These are phyloP conservation scores for Xylariaceae sp. DNA, from an alignment of 2,329 filamentous ascomycete species.

Conservation along the genomic window DNA sequence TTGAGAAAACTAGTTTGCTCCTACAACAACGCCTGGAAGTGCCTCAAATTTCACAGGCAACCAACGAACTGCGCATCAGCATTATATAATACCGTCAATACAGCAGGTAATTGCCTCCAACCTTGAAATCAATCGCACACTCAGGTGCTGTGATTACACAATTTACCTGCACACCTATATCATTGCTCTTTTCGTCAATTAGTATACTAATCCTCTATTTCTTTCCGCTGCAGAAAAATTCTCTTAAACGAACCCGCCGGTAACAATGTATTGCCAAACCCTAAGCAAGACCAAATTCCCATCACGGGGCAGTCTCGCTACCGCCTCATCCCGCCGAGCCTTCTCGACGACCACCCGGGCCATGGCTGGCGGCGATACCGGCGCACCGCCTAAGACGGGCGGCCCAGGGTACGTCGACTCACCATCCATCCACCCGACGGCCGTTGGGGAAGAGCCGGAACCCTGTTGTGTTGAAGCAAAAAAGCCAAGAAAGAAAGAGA, in stretches of 20 bases:
- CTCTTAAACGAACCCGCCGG: conserved; percentile 22
- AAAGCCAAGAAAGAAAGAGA: no score
- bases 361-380: conserved; percentile 73
- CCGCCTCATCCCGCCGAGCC: conserved; percentile 52
- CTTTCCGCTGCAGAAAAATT: neutral
- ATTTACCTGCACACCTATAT: no score
- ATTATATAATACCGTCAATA: neutral
- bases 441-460: no score
- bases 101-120: neutral
- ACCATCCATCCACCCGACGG: neutral
- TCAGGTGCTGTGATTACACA: no score
- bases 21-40: neutral
- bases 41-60: neutral
- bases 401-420: conserved; percentile 53
- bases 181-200: neutral
- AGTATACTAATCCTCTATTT: neutral
- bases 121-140: neutral
- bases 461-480: no score
- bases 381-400: conserved; percentile 58
- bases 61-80: neutral
- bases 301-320: conserved; percentile 57
- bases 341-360: conserved; percentile 66
- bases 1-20: no score
- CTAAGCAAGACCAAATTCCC: conserved; percentile 59
- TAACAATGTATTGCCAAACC: conserved; percentile 68